Percentiles rank a stretch among this genome's conserved stretches.
phyloP scores from a whole-genome alignment of 106 monocot genomes.

The Triglochin maritima region DNA sequence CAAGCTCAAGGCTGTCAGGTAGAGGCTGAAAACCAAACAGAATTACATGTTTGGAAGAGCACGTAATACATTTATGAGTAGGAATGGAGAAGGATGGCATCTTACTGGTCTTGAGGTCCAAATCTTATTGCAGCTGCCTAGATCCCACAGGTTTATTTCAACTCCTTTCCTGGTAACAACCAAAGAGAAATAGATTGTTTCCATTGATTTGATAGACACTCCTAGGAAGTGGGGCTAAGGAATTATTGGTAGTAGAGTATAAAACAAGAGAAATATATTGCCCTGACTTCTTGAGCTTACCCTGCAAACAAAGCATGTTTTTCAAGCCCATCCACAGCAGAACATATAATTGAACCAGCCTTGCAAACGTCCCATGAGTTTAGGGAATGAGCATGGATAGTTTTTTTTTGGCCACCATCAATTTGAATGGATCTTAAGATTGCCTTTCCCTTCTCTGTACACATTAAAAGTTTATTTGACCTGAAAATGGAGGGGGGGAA shows the following conservation, averaged over 20 bases:
- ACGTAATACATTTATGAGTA: background rate
- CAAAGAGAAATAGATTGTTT: background rate
- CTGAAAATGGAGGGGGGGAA: constrained; percentile 25
- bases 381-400: constrained; percentile 14
- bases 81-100: background rate
- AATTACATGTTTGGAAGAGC: background rate
- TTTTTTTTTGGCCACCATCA: constrained; percentile 13
- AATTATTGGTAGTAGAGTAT: no score
- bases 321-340: constrained; percentile 50
- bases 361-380: constrained; percentile 44
- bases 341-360: constrained; percentile 63
- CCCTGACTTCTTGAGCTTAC: constrained; percentile 19
- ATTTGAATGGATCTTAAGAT: constrained; percentile 37
- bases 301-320: constrained; percentile 89
- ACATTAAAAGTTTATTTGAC: constrained; percentile 40
- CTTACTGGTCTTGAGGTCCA: constrained; percentile 87
- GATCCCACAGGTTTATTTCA: constrained; percentile 92
- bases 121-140: constrained; percentile 47
- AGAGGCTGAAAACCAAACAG: constrained; percentile 35
- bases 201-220: background rate
- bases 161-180: constrained; percentile 50
- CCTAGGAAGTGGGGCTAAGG: no score
- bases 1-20: constrained; percentile 66
- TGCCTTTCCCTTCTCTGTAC: constrained; percentile 68
- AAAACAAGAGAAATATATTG: background rate